Evolutionary conservation across 2,329 filamentous ascomycete genomes (phyloP).

Genomic region (Trichoderma koningiopsis): DNA sequence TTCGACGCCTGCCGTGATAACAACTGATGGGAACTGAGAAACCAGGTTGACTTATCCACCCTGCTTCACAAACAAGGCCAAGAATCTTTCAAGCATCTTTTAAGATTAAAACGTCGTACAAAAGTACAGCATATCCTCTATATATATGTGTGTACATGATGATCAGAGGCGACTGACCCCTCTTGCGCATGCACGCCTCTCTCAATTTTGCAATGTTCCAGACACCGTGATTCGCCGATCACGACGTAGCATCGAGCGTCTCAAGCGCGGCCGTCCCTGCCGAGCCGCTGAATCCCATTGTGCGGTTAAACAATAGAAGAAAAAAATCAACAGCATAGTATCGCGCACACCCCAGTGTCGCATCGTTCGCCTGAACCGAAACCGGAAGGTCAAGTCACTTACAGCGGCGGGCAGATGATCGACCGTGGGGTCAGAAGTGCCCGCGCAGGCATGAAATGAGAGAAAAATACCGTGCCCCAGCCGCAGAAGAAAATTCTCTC

Average conservation of each 20-base stretch:
- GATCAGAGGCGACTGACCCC: background rate
- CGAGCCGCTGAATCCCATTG: background rate
- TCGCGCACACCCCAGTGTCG: background rate
- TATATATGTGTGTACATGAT: background rate
- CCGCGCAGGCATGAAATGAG: background rate
- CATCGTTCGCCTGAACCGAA: background rate
- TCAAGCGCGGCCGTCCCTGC: slow-evolving; percentile 1
- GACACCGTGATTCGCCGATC: slow-evolving; percentile 7
- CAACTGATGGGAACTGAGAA: background rate
- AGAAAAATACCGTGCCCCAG: background rate
- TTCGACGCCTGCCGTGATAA: background rate
- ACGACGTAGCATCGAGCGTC: background rate
- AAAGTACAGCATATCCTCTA: background rate
- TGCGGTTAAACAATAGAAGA: slow-evolving; percentile 4
- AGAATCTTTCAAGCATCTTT: background rate
- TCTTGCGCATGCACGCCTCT: background rate
- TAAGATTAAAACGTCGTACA: background rate
- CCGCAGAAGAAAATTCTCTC: background rate
- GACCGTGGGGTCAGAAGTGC: background rate
- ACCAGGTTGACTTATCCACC: background rate
- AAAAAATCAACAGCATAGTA: background rate
- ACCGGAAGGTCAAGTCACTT: slow-evolving; percentile 6
- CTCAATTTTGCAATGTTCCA: background rate
- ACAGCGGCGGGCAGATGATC: background rate
- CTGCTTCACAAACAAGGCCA: background rate